Evolutionary conservation across 495 filamentous ascomycete species (phyloP).

Genomic region (Tricharina praecox): DNA sequence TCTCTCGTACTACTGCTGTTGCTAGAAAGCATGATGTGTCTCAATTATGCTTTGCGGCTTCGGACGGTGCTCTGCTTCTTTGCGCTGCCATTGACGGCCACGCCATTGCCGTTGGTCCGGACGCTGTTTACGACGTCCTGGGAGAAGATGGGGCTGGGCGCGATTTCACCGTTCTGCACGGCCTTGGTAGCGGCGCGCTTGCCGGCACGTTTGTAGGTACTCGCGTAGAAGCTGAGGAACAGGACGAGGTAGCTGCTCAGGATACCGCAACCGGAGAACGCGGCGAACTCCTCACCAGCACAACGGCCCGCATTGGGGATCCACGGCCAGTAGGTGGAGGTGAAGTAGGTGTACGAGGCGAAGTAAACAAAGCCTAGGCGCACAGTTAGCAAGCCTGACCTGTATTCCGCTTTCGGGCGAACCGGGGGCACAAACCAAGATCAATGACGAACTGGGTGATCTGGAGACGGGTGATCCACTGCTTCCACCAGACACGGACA

Average conservation of each 20-base stretch:
- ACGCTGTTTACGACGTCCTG: constrained; percentile 26
- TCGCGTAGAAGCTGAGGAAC: constrained; percentile 97
- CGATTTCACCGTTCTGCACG: constrained; percentile 32
- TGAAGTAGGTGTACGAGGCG: constrained; percentile 89
- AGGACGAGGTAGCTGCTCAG: constrained; percentile 86
- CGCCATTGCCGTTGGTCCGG: constrained; percentile 25
- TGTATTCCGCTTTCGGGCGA: neutral
- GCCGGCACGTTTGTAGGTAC: constrained; percentile 80
- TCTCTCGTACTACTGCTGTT: neutral
- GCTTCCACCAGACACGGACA: constrained; percentile 76
- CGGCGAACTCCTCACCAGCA: constrained; percentile 94
- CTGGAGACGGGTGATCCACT: constrained; percentile 75
- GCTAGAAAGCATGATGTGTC: neutral
- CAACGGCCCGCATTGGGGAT: constrained; percentile 70
- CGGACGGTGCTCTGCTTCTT: constrained; percentile 38
- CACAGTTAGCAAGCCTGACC: neutral
- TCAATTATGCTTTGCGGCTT: constrained; percentile 41
- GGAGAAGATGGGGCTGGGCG: constrained; percentile 27
- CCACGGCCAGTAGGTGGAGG: constrained; percentile 74
- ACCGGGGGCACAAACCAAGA: constrained; percentile 40
- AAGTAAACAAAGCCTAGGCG: constrained; percentile 72
- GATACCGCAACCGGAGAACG: constrained; percentile 81
- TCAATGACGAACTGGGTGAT: constrained; percentile 71
- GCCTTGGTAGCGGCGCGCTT: constrained; percentile 44
- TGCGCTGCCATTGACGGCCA: constrained; percentile 32